Base-by-base conservation (phyloP, 805 yeast species). In the Ogataea polymorpha region DNA sequence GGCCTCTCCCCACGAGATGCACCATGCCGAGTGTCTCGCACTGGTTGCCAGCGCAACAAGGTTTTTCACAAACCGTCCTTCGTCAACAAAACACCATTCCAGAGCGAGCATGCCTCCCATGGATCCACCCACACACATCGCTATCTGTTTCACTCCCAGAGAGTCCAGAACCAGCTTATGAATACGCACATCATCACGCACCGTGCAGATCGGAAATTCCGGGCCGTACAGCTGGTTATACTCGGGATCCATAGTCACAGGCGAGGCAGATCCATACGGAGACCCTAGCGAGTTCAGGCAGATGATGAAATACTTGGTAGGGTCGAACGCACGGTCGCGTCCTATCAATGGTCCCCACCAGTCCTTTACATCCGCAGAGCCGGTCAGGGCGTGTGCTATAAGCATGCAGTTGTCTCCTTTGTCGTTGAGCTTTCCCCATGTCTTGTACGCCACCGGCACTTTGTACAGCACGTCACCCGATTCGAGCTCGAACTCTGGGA, bases 261-360 rank as follows among this genome's bases (percentile, higher is more conserved):
- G 99, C 2, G 96, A 86, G 16, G 95, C 91, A 5, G 95, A 80
- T 1, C 99, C 99, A 56, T 93, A 93, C 0, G 99, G 99, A 0
- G 96, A 87, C 0, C 98, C 98, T 46, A 93, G 71, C n/a, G 95
- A 83, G 59, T 93, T 91, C 43, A 91, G 66, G 59, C 99, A 91
- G 12, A 93, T 73, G 33, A 93, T 79, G 61, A 87, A 87, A 61
- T 82, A 93, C 49, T 85, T 75, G 0, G 89, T 70, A 0, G 97
- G 96, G 64, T 93, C 99, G 63, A 93, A 88, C 1, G 98, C 95
- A 43, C 82, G 76, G 11, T 79, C 85, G 4, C 79, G 76, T 0
- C 98, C 99, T 21, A 93, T 66, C 17, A 93, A 64, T 0, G 98
- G 97, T 0, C 98, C 97, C 99, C 99, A 93, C 99, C 99, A 93